phyloP scores from a whole-genome alignment of 2,329 filamentous ascomycete genomes.

The Cytospora mali region DNA sequence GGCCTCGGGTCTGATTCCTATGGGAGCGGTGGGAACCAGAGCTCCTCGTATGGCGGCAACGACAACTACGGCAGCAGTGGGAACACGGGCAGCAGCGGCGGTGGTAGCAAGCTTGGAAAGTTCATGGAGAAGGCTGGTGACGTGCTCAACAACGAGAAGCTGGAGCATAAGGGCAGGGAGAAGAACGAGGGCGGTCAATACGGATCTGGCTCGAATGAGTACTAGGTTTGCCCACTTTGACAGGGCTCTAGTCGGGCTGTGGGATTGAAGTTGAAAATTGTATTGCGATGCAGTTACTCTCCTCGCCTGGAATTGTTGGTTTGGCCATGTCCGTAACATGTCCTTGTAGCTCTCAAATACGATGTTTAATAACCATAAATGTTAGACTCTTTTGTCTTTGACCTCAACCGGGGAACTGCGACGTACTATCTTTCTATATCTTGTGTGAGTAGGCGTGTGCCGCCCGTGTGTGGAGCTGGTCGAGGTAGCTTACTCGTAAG shows the following conservation, averaged over 20 bases:
- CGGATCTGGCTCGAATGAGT: conserved; percentile 18
- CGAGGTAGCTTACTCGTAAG: too few relatives aligned
- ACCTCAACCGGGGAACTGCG: too few relatives aligned
- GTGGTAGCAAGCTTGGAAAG: conserved; percentile 56
- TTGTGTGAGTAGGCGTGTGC: too few relatives aligned
- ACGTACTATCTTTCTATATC: too few relatives aligned
- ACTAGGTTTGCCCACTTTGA: conserved; percentile 2
- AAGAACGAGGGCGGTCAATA: conserved; percentile 49
- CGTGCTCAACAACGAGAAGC: conserved; percentile 49
- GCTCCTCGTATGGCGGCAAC: conserved; percentile 25
- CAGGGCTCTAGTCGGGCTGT: not conserved
- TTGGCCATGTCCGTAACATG: too few relatives aligned
- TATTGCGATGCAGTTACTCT: not conserved
- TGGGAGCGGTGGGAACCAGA: conserved; percentile 23
- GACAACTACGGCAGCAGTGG: conserved; percentile 27
- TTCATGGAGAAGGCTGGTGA: conserved; percentile 60
- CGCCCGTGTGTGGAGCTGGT: too few relatives aligned
- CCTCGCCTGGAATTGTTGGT: too few relatives aligned
- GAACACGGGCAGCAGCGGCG: conserved; percentile 27
- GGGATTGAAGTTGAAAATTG: not conserved
- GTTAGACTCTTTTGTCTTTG: too few relatives aligned
- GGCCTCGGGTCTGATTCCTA: conserved; percentile 11
- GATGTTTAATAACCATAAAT: too few relatives aligned
- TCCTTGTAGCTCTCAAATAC: too few relatives aligned
- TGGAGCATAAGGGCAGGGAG: conserved; percentile 52